These are phyloP conservation scores for Discostella stelligera DNA, from an alignment of 352 stramenopile genomes.

Conservation along the genomic window DNA sequence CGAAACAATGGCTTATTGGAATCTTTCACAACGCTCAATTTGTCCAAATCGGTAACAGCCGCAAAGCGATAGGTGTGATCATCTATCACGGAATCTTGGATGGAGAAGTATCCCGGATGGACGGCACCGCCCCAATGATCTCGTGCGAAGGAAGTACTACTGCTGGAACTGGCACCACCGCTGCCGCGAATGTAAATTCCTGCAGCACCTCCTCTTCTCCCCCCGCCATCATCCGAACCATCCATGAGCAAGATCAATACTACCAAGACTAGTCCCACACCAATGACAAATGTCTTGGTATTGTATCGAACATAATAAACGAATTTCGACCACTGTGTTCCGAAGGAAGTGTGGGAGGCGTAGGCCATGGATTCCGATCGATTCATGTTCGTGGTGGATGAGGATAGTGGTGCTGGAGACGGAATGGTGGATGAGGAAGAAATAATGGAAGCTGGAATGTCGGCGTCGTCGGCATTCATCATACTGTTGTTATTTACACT, in stretches of 20 bases:
- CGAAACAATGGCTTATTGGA: slow-evolving; percentile 89
- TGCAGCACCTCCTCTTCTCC: neutral
- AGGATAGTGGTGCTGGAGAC: neutral
- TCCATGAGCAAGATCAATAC: slow-evolving; percentile 32
- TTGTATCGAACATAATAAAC: slow-evolving; percentile 40
- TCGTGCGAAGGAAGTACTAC: slow-evolving; percentile 3
- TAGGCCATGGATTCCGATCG: slow-evolving; percentile 48
- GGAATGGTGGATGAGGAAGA: neutral
- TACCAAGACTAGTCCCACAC: slow-evolving; percentile 31
- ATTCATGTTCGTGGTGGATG: slow-evolving; percentile 2
- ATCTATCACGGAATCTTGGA: slow-evolving; percentile 50
- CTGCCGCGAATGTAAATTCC: slow-evolving; percentile 6
- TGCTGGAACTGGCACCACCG: neutral
- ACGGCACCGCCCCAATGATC: slow-evolving; percentile 58
- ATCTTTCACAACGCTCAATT: slow-evolving; percentile 87
- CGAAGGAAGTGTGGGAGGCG: slow-evolving; percentile 11
- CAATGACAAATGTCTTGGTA: slow-evolving; percentile 32
- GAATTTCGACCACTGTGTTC: slow-evolving; percentile 25
- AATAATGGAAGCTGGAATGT: neutral
- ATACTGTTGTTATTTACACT: neutral
- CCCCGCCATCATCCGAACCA: neutral
- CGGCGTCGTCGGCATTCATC: slow-evolving; percentile 13
- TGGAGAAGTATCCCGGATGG: slow-evolving; percentile 69
- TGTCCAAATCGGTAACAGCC: slow-evolving; percentile 95
- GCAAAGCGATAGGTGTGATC: slow-evolving; percentile 82